phyloP scores from a whole-genome alignment of 2,329 filamentous ascomycete species.

The Fusarium paranaense region DNA sequence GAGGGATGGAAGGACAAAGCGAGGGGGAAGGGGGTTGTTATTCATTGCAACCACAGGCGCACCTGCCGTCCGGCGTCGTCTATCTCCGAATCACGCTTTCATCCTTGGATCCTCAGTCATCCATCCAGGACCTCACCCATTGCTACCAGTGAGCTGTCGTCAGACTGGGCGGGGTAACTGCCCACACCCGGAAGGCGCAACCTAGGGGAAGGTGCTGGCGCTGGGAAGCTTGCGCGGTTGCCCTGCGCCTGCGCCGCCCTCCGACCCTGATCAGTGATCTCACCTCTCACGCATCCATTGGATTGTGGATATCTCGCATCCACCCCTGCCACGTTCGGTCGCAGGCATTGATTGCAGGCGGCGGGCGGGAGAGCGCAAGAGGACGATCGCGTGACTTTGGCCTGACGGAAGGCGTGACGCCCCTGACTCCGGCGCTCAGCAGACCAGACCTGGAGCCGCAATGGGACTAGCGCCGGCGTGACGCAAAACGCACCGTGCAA shows the following conservation, averaged over 20 bases:
- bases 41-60: slow-evolving; percentile 47
- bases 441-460: slow-evolving; percentile 39
- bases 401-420: slow-evolving; percentile 46
- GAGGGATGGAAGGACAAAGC: slow-evolving; percentile 37
- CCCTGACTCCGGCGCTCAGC: slow-evolving; percentile 43
- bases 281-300: slow-evolving; percentile 9
- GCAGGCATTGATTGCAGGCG: slow-evolving; percentile 15
- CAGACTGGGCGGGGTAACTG: slow-evolving; percentile 59
- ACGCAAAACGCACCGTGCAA: slow-evolving; percentile 18
- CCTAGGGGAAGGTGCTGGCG: slow-evolving; percentile 14
- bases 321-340: neutral
- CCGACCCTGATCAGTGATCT: slow-evolving; percentile 3
- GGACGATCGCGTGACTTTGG: slow-evolving; percentile 48
- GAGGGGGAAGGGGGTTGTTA: slow-evolving; percentile 49
- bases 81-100: slow-evolving; percentile 19
- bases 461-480: slow-evolving; percentile 38
- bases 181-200: slow-evolving; percentile 35
- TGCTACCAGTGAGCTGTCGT: slow-evolving; percentile 49
- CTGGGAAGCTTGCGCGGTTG: slow-evolving; percentile 21
- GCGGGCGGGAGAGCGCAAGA: slow-evolving; percentile 10
- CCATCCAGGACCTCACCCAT: neutral
- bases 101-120: slow-evolving; percentile 35
- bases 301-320: slow-evolving; percentile 5
- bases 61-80: slow-evolving; percentile 33
- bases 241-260: slow-evolving; percentile 32